Base-by-base conservation (phyloP, 176 grass and related monocot genomes). In the Carex cristatella region DNA sequence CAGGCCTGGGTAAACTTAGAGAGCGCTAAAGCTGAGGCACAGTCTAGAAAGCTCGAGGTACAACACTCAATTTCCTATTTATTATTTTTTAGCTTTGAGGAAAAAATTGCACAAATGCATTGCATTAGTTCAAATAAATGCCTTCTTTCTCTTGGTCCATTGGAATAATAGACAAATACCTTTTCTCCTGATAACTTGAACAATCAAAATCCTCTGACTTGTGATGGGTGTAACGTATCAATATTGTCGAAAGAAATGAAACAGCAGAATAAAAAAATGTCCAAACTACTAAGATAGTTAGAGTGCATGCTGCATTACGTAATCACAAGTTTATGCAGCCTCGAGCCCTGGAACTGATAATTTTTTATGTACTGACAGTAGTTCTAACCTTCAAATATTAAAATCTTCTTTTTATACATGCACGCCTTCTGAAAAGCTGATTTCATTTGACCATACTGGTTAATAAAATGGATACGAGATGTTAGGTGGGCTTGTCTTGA, bases 21-120 rank as follows among this genome's bases (percentile, higher is more conserved):
- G 88, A 92, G 87, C 60, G 96, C 96, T 69, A 99, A 95, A 85
- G 93, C 96, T 79, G 96, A 99, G 94, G 93, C 96, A 62, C 88
- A 94, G n/a, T 99, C 96, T 14, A 92, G 91, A 92, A 99, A 99
- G 86, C 85, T 99, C 44, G 96, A 99, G 96, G 96, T 95, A 89
- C 79, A 44, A 42, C 33, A 7, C 2, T 4, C 19, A 54, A 65
- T 56, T 40, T 30, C 15, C 2, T 65, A 37, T 69, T 19, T 35
- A 75, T 63, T 4, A 14, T 67, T 32, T 3, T 48, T 30, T 82
- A 83, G 28, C 8, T 77, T 77, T 77, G 2, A 15, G 46, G 23
- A 23, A 13, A 55, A 55, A 30, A 4, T 46, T 76, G 48, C 19
- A 76, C 11, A 77, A 77, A 77, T 33, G 5, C 13, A 35, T 49